Percentiles rank a stretch among this genome's conserved stretches.
These are phyloP conservation scores for Nicotiana attenuata DNA, from an alignment of 257 asterid genomes.

Conservation along the genomic window DNA sequence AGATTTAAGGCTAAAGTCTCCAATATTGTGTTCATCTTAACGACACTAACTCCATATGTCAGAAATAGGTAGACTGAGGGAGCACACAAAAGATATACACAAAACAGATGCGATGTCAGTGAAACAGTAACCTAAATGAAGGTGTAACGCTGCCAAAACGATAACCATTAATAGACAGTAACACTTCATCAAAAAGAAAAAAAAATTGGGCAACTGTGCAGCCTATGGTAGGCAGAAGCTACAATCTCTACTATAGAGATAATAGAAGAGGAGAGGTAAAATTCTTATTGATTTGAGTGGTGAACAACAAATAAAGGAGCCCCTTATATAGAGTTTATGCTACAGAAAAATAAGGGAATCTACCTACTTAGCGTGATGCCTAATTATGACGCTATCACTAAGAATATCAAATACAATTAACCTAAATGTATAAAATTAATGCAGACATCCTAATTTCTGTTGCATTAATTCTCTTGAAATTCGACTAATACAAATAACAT, in stretches of 20 bases:
- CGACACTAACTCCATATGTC: neutral
- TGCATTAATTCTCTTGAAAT: neutral
- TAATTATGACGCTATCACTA: neutral
- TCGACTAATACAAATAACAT: neutral
- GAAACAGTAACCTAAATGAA: neutral
- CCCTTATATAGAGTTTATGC: neutral
- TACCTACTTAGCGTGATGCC: neutral
- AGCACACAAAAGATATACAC: neutral
- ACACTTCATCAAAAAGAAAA: neutral
- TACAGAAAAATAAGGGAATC: neutral
- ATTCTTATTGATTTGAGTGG: neutral
- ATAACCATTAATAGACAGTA: neutral
- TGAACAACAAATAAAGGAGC: neutral
- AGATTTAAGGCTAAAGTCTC: neutral
- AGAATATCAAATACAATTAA: neutral
- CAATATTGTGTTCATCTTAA: neutral
- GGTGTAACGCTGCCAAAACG: neutral
- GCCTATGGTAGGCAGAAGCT: neutral
- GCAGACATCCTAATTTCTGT: neutral
- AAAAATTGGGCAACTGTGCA: neutral
- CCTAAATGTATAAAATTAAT: neutral
- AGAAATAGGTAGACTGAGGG: neutral
- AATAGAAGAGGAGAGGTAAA: neutral
- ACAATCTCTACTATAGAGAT: neutral
- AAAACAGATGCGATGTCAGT: neutral